These are phyloP conservation scores for Globisporangium viniferum DNA, from an alignment of 352 stramenopile species.

Conservation along the genomic window DNA sequence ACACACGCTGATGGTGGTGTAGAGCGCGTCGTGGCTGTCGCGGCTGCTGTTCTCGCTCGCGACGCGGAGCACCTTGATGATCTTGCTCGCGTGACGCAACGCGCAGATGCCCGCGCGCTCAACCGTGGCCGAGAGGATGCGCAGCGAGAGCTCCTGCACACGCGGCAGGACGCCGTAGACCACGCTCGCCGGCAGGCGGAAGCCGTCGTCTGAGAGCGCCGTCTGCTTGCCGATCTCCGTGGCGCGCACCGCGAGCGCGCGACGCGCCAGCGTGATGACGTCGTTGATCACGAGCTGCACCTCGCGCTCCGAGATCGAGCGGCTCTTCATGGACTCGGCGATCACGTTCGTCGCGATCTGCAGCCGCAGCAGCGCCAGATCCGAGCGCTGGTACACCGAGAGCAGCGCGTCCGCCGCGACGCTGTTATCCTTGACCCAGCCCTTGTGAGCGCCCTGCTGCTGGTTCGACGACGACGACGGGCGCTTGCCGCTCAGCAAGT, in stretches of 20 bases:
- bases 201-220: constrained; percentile 73
- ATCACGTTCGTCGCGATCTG: constrained; percentile 37
- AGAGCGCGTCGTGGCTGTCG: constrained; percentile 44
- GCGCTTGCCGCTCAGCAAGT: constrained; percentile 61
- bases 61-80: constrained; percentile 59
- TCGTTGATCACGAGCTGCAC: constrained; percentile 62
- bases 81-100: constrained; percentile 63
- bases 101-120: constrained; percentile 52
- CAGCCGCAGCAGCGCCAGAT: constrained; percentile 41
- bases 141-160: constrained; percentile 49
- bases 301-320: constrained; percentile 69
- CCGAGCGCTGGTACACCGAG: constrained; percentile 55
- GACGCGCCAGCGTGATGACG: constrained; percentile 50
- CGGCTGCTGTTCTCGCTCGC: constrained; percentile 40
- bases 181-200: constrained; percentile 65
- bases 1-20: constrained; percentile 43
- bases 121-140: constrained; percentile 37
- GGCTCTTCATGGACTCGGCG: constrained; percentile 40
- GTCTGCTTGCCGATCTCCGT: constrained; percentile 81
- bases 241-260: constrained; percentile 57
- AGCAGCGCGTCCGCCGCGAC: constrained; percentile 29
- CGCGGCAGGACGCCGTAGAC: constrained; percentile 65
- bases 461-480: constrained; percentile 19
- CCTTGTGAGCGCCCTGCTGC: constrained; percentile 43
- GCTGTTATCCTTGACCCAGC: constrained; percentile 52